Evolutionary conservation across 1,284 basidiomycete genomes (phyloP), one percentile per base, ranked within the genome.

Genomic region (Cutaneotrichosporon sp.): DNA sequence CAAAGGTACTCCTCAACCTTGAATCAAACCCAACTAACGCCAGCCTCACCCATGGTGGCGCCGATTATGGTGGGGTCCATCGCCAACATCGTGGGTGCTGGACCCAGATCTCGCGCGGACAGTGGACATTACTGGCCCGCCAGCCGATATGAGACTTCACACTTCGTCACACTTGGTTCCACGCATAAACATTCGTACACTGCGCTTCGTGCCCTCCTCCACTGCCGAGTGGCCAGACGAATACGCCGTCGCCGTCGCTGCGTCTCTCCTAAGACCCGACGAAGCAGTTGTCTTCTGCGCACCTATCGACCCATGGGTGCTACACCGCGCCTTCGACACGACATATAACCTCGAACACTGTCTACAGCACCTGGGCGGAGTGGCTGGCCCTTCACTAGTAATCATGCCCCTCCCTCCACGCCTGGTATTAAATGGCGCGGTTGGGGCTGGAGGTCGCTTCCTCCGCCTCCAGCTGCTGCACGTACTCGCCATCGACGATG

Each of bases 261-360:
- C 51, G 9, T 31, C 26, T 30, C 51, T 53, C 31, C 51, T 53
- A 4, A 14, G n/a, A 14, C 51, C 51, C 11, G 18, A 5, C 0
- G 30, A 31, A 6, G 51, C 31, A 3, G 51, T 53, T 4, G 30
- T 53, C 4, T 53, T 53, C 51, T 53, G 51, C 30, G 51, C 51
- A 1, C 51, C 51, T 8, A 31, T 31, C 30, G 9, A 32, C 7
- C 51, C 51, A 14, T 53, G 51, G 51, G 31, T 16, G 2, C 51
- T 53, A 4, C 51, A 53, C 51, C 51, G 51, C 30, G 51, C 51
- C 51, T 53, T 53, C 3, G 51, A 53, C 51, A 53, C 51, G 31
- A 53, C 14, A 13, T 53, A 53, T 31, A 53, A 53, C 51, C 51
- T 53, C 31, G 51, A 53, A 34, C 51, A 53, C 31, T 53, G 51